Conservation (phyloP, 1,284 basidiomycete species). For the Retiboletus flavoniger region DNA sequence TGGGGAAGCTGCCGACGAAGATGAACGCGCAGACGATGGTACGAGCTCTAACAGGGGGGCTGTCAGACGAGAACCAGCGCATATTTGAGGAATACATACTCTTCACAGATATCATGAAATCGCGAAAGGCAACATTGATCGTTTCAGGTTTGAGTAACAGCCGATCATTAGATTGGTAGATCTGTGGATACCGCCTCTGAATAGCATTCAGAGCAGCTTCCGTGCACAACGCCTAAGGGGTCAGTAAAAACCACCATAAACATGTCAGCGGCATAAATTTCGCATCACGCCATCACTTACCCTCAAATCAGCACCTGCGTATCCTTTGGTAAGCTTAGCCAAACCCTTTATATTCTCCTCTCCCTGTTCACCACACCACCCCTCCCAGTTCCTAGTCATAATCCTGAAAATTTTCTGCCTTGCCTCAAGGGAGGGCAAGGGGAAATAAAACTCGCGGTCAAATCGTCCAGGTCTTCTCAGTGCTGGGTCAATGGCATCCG, state of each 20-base stretch:
- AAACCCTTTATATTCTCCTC: conserved; percentile 66
- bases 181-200: conserved; percentile 95
- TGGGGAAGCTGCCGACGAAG: conserved; percentile 81
- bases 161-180: conserved; percentile 90
- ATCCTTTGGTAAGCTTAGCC: conserved; percentile 93
- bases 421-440: conserved; percentile 82
- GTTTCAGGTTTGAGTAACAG: conserved; percentile 84
- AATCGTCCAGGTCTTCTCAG: conserved; percentile 93
- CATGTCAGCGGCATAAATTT: conserved; percentile 1
- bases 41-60: conserved; percentile 65
- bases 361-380: conserved; percentile 66
- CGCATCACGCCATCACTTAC: conserved; percentile 46
- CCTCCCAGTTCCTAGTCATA: conserved; percentile 90
- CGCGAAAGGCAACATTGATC: conserved; percentile 83
- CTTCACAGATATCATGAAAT: conserved; percentile 98
- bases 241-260: conserved; percentile 3
- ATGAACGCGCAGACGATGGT: conserved; percentile 91
- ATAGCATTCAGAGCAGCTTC: conserved; percentile 97
- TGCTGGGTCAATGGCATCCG: conserved; percentile 96
- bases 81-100: conserved; percentile 53
- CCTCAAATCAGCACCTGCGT: conserved; percentile 95
- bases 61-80: conserved; percentile 4
- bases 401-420: conserved; percentile 88
- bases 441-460: conserved; percentile 98
- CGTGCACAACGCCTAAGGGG: conserved; percentile 81